Conservation (phyloP, 164 flowering plant genomes). For the Tinospora cordifolia region DNA sequence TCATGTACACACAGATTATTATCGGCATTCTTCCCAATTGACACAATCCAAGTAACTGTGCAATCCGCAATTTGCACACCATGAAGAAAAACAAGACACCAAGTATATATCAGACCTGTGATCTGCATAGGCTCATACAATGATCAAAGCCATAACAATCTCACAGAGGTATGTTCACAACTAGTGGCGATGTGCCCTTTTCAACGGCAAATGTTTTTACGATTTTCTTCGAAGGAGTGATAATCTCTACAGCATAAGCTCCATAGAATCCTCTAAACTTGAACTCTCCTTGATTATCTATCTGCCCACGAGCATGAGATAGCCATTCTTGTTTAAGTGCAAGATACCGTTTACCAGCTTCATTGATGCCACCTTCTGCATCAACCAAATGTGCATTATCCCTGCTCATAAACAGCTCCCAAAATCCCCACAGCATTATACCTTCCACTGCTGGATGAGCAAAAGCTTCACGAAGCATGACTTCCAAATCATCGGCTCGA, state of each 20-base stretch:
- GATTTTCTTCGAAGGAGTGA: slow-evolving; percentile 25
- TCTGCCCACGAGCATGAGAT: slow-evolving; percentile 48
- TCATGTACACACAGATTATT: too few species aligned
- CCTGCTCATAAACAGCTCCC: slow-evolving; percentile 95
- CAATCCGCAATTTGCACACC: neutral
- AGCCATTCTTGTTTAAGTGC: slow-evolving; percentile 71
- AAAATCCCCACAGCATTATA: slow-evolving; percentile 90
- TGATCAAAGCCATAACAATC: neutral
- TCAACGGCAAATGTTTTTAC: slow-evolving; percentile 65
- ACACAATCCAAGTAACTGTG: too few species aligned
- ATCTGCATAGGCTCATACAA: slow-evolving; percentile 7
- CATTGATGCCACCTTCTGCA: slow-evolving; percentile 85
- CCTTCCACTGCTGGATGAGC: slow-evolving; percentile 95
- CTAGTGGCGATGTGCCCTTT: slow-evolving; percentile 50
- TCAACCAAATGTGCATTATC: slow-evolving; percentile 64
- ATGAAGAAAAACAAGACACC: neutral
- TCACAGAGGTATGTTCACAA: slow-evolving; percentile 46
- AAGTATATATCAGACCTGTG: neutral
- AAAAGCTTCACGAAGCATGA: slow-evolving; percentile 80
- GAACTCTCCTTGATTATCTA: slow-evolving; percentile 53
- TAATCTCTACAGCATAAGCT: slow-evolving; percentile 44
- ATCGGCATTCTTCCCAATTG: too few species aligned
- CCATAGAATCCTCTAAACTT: slow-evolving; percentile 81
- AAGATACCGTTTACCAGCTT: slow-evolving; percentile 66
- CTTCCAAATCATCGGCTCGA: slow-evolving; percentile 90